Base-by-base conservation (phyloP, 2,329 filamentous ascomycete species). In the Sclerotinia nivalis region DNA sequence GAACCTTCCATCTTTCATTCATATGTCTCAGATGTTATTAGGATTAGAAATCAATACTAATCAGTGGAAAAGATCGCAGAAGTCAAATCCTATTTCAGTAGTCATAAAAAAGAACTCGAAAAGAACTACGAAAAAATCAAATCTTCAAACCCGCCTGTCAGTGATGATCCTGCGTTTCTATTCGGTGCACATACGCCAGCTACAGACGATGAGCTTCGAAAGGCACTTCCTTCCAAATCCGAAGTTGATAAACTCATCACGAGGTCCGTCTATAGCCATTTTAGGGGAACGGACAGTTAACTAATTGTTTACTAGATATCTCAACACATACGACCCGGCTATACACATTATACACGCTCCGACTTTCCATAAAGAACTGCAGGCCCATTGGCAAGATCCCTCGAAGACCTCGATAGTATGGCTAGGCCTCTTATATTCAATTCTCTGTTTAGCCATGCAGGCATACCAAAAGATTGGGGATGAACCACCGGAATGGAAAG, bases 91-190 rank as follows among this genome's bases (percentile, higher is more conserved):
- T 97, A 96, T 81, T 98, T 97, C 76, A 82, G 83, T 25, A 88
- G 86, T 49, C 93, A 97, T 81, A 96, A 96, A 79, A 94, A 96
- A 77, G 93, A 97, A 74, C 85, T 95, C 71, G 93, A 96, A 78
- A 89, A 89, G 70, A 93, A 94, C 75, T 89, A 93, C 75, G 89
- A 92, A 75, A 91, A 89, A 75, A 89, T 97, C 66, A 87, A 90
- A 78, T 87, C 88, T 58, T 88, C 88, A 52, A 93, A 91, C 75
- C 85, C 89, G 22, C 82, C 83, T 2, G 85, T 87, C 40, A 82
- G 82, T 50, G 88, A 89, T 70, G 91, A 91, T 1, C 92, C 91
- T 1, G 90, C 91, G 0, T 90, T 97, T 73, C 82, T 98, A 13
- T 90, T 97, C 72, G 92, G 92, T 66, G 89, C 90, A 2, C 85